Evolutionary conservation across 768 basidiomycete species (phyloP), one percentile per base, ranked within the genome.

Genomic region (Amanita inopinata): DNA sequence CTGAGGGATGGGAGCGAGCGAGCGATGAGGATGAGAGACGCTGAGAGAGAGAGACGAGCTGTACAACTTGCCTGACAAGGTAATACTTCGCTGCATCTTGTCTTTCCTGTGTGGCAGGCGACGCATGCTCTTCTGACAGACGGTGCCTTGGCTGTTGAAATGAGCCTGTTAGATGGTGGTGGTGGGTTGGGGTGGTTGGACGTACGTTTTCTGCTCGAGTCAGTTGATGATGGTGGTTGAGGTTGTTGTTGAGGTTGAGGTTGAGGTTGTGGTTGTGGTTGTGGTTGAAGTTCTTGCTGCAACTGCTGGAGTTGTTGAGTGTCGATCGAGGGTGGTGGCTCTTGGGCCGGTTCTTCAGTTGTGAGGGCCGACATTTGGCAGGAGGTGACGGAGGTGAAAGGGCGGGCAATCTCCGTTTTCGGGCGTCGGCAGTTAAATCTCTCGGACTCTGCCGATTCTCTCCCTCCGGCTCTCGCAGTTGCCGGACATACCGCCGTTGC

Each of bases 11-110:
- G n/a, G 31, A 39, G 25, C 40, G 38, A 33, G 31, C 42, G 31
- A 20, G 20, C 14, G 39, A 36, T 19, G 24, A 41, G 14, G 39
- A 43, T 41, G 38, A 33, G 32, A 25, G 39, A 39, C 25, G 24
- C 23, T 19, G 34, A 41, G 8, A 39, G 43, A 36, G 39, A n/a
- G 35, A 43, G 33, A 32, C 32, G 14, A 40, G n/a, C n/a, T n/a
- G n/a, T n/a, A n/a, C n/a, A n/a, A n/a, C n/a, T n/a, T 49, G 82
- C 83, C 76, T 86, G 84, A 61, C 85, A 88, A 5, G 85, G 85
- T 14, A 88, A 69, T 24, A 76, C 77, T 61, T 88, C 85, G 52
- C 82, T 85, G 53, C 85, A 88, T 51, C 84, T 67, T 9, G 85
- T 88, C 64, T 88, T 88, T 39, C 85, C 85, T 38, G 82, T 67